Evolutionary conservation across 768 basidiomycete genomes (phyloP), one percentile per base, ranked within the genome.

Genomic region (Lactifluus pinguis): DNA sequence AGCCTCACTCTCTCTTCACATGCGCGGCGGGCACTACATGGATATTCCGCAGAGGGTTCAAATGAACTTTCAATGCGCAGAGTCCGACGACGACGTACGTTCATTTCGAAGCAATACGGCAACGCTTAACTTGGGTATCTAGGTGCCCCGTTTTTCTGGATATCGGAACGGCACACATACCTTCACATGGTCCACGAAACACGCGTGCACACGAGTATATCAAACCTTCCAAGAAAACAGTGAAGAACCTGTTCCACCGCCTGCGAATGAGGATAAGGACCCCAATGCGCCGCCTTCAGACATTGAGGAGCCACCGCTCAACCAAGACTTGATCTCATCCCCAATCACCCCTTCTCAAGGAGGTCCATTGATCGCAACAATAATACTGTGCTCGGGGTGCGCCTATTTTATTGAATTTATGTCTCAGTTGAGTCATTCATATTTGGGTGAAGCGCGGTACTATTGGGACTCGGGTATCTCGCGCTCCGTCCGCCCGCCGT

Each of bases 11-110:
- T 63, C 67, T 21, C 38, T 72, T 21, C 62, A 63, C 45, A 56
- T 71, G 57, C 59, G 67, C 51, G 70, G 71, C 49, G 70, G 73
- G 13, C 65, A 63, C 49, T 70, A 73, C 42, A 65, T 69, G n/a
- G 53, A 70, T 53, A 54, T 61, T 25, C 53, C 60, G 11, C 70
- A 71, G 55, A 62, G 64, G 8, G 67, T 70, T 15, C 66, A 63
- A 30, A 51, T 74, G 21, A 55, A 63, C 53, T 71, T 72, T 59
- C 50, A 68, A 39, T 73, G 71, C 53, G 67, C 69, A 59, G 67
- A 59, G 13, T 51, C 63, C n/a, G 65, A 59, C 2, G 67, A 68
- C 15, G 68, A 72, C 63, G 72, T 71, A 44, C 34, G 70, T 63
- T 29, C 44, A n/a, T 52, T 29, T 32, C 30, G 32, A 45, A n/a